Evolutionary conservation across 805 yeast genomes (phyloP).

Genomic region (Priceomyces melissophilus): DNA sequence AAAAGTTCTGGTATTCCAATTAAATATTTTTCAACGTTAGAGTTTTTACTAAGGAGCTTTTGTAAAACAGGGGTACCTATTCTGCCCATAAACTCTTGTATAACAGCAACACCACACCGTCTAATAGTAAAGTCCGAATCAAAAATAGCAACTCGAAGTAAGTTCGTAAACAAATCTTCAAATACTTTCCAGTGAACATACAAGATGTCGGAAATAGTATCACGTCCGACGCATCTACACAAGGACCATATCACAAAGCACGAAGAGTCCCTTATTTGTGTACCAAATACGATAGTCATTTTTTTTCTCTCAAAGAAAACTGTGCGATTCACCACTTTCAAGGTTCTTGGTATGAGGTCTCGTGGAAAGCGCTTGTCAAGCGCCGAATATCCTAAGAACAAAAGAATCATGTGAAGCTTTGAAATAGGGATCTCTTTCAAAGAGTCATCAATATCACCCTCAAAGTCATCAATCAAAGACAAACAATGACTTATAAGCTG

Average conservation of each 20-base stretch:
- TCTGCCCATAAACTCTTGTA: constrained; percentile 84
- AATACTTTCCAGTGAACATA: constrained; percentile 12
- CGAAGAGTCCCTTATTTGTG: constrained; percentile 77
- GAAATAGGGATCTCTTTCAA: constrained; percentile 27
- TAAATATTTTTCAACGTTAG: constrained; percentile 29
- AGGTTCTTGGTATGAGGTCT: constrained; percentile 17
- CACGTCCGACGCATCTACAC: constrained; percentile 35
- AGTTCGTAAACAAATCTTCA: constrained; percentile 23
- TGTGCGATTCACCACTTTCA: constrained; percentile 40
- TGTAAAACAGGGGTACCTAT: constrained; percentile 46
- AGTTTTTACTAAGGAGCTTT: constrained; percentile 9
- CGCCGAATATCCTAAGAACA: constrained; percentile 48
- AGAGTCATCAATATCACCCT: constrained; percentile 1
- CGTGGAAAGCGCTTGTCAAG: constrained; percentile 25
- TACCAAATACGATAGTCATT: constrained; percentile 52
- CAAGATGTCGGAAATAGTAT: constrained; percentile 10
- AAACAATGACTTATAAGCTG: constrained; percentile 34
- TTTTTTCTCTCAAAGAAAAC: constrained; percentile 58
- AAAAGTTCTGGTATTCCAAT: constrained; percentile 57
- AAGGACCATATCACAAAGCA: constrained; percentile 85
- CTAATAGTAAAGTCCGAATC: constrained; percentile 75
- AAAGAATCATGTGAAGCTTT: constrained; percentile 55
- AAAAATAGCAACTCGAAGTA: constrained; percentile 55
- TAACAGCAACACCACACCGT: constrained; percentile 79
- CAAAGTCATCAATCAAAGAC: constrained; percentile 24